Base-by-base conservation (phyloP, 2,329 filamentous ascomycete species). In the Dactylellina parvicollis region DNA sequence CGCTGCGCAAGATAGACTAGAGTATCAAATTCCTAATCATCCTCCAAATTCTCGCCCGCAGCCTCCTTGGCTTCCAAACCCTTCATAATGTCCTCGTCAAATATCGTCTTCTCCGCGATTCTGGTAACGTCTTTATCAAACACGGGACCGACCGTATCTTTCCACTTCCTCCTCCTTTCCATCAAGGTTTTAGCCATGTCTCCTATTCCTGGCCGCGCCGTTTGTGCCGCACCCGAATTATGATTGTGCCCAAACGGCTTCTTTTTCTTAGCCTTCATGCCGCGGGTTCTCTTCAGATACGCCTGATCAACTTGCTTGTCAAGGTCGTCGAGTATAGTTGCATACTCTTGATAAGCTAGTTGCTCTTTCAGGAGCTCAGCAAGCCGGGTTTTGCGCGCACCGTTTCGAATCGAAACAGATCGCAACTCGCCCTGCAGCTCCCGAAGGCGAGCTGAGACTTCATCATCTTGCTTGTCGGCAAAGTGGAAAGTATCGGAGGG, bases 301-400 rank as follows among this genome's bases (percentile, higher is more conserved):
- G 95, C 94, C 56, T 92, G 90, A 79, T 98, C 93, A 42, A 98
- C 92, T 72, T 78, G 57, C 42, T 89, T 88, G 83, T 99, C 95
- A 20, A 99, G 88, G 80, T 99, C 95, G 80, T 99, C 95, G 55
- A 96, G 89, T 77, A 99, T 99, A 64, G 92, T 97, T 80, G 90
- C 90, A 83, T 96, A 99, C 80, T 99, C 95, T 79, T 99, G 95
- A 82, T 95, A 89, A 0, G 95, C 95, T 87, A 99, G 94, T 76
- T 92, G 89, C 80, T 96, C 93, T 77, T 92, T 90, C 5, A 95
- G 92, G 26, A 97, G 85, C 36, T 97, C 93, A 0, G 92, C 88
- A 9, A 99, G 84, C 1, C 93, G 88, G 4, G 92, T 86, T 81
- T 98, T 98, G 75, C 92, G 90, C 3, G 94, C 92, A 38, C 93